phyloP scores from a whole-genome alignment of 129 eudicot species.

The Mikania micrantha region DNA sequence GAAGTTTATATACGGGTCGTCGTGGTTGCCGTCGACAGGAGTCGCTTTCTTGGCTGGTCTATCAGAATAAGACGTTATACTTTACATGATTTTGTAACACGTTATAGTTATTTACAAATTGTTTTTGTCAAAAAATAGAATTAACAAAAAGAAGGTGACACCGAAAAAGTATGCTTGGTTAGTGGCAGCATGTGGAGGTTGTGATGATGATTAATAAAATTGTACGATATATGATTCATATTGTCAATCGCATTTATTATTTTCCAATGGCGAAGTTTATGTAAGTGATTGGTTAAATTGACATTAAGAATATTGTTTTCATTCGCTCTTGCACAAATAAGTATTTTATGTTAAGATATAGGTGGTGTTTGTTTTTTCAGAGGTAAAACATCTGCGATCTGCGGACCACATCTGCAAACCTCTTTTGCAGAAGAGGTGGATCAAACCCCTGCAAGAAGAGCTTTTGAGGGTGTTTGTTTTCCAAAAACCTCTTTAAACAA shows the following conservation, averaged over 20 bases:
- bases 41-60: constrained; percentile 30
- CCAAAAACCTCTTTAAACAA: too few relatives aligned
- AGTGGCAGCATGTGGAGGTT: neutral
- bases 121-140: constrained; percentile 8
- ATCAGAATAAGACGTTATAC: neutral
- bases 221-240: constrained; percentile 5
- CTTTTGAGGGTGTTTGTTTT: too few relatives aligned
- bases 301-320: too few relatives aligned
- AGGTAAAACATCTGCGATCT: too few relatives aligned
- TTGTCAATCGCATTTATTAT: constrained; percentile 19
- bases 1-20: constrained; percentile 42
- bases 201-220: constrained; percentile 2
- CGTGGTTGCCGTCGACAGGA: constrained; percentile 41
- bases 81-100: constrained; percentile 2
- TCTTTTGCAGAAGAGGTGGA: too few relatives aligned
- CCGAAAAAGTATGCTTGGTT: neutral
- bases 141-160: constrained; percentile 10
- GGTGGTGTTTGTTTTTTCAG: too few relatives aligned
- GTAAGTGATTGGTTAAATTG: too few relatives aligned
- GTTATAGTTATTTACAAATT: neutral
- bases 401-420: too few relatives aligned
- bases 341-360: too few relatives aligned
- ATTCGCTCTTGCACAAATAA: too few relatives aligned
- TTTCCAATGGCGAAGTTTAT: too few relatives aligned
- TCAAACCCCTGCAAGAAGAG: too few relatives aligned